Conservation (phyloP, 108 stramenopile genomes). For the Cyclotella kingstonii region DNA sequence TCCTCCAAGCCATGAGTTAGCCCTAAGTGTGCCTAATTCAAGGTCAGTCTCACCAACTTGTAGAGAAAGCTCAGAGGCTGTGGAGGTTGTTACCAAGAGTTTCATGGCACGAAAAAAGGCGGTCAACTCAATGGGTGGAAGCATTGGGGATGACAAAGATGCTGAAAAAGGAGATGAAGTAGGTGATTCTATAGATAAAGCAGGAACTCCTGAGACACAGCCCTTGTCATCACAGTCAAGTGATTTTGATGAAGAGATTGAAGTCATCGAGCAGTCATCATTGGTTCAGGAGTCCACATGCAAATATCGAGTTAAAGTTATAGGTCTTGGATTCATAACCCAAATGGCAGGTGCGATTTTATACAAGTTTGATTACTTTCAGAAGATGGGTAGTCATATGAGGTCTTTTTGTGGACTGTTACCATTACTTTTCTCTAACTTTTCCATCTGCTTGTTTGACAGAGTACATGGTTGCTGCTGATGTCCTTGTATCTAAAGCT, state of each 20-base stretch:
- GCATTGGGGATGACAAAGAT: constrained; percentile 1
- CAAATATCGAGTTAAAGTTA: constrained; percentile 47
- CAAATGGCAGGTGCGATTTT: constrained; percentile 73
- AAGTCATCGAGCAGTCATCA: background rate
- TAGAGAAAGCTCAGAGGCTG: background rate
- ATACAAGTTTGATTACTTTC: background rate
- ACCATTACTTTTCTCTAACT: background rate
- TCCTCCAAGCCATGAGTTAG: background rate
- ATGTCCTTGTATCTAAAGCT: constrained; percentile 93
- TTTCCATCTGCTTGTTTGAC: background rate
- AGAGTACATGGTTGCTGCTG: constrained; percentile 96
- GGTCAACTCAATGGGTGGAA: constrained; percentile 1
- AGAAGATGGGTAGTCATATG: background rate
- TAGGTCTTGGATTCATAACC: constrained; percentile 87
- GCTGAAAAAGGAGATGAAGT: background rate
- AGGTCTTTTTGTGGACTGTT: background rate
- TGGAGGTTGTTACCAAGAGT: constrained; percentile 34
- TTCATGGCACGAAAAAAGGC: constrained; percentile 8
- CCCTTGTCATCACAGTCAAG: background rate
- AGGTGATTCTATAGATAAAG: background rate
- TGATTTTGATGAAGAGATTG: constrained; percentile 1
- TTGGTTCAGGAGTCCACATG: background rate
- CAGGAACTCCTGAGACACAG: background rate
- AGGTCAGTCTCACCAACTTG: constrained; percentile 16
- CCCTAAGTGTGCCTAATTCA: constrained; percentile 18